These are phyloP conservation scores for Calvatia gigantea DNA, from an alignment of 768 basidiomycete species.

Conservation along the genomic window DNA sequence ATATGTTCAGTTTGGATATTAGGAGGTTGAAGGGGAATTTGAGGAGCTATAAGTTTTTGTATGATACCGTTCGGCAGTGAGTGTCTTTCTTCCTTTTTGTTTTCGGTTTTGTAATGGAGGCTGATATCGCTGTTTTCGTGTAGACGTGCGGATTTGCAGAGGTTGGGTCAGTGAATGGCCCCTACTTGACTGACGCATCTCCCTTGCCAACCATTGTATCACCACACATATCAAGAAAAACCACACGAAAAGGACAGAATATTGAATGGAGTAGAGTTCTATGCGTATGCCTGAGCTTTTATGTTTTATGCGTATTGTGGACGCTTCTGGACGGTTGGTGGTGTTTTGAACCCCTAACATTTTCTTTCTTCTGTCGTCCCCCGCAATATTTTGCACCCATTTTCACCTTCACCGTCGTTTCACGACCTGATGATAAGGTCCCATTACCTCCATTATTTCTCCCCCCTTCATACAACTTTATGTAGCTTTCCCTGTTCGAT, in stretches of 20 bases:
- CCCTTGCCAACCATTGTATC: background rate
- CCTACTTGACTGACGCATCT: background rate
- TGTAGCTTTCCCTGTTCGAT: slow-evolving; percentile 9
- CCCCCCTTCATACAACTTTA: background rate
- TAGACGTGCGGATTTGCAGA: slow-evolving; percentile 46
- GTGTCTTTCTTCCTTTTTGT: slow-evolving; percentile 28
- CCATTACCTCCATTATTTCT: background rate
- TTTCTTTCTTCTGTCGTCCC: background rate
- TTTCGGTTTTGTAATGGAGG: background rate
- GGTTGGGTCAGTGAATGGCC: slow-evolving; percentile 14
- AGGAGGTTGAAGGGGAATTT: slow-evolving; percentile 89
- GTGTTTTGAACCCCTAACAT: background rate
- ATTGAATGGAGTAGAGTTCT: background rate
- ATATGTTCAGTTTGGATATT: slow-evolving; percentile 90
- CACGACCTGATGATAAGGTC: background rate
- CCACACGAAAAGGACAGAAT: background rate
- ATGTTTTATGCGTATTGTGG: background rate
- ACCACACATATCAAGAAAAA: background rate
- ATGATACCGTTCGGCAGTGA: slow-evolving; percentile 83
- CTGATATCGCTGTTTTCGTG: slow-evolving; percentile 9
- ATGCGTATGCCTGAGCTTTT: background rate
- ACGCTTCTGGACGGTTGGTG: background rate
- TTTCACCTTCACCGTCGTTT: background rate
- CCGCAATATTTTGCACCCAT: background rate
- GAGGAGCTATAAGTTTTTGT: slow-evolving; percentile 89